Conservation (phyloP, 140 eudicot species). For the Ambrosia hybrid region DNA sequence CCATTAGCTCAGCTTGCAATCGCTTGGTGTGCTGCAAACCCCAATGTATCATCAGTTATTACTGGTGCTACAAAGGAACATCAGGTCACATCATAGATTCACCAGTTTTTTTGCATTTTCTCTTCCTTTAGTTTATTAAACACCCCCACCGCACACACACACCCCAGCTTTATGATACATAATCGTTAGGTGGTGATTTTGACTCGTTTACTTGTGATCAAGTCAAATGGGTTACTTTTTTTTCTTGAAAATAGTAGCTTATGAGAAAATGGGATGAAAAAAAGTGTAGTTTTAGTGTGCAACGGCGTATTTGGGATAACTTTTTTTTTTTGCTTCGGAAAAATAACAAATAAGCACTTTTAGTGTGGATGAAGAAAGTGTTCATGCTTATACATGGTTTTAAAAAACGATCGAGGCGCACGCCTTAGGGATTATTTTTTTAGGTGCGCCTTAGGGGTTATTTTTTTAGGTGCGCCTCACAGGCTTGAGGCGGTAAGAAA, state of each 20-base stretch:
- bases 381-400: too few relatives aligned
- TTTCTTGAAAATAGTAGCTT: not conserved
- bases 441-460: too few relatives aligned
- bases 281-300: too few relatives aligned
- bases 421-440: too few relatives aligned
- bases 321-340: too few relatives aligned
- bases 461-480: too few relatives aligned
- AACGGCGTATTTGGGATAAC: too few relatives aligned
- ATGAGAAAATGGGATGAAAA: too few relatives aligned
- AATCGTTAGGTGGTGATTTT: not conserved
- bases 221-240: not conserved
- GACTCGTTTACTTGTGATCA: not conserved
- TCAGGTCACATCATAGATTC: slow-evolving; percentile 57
- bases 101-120: not conserved
- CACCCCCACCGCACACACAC: not conserved
- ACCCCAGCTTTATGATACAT: not conserved
- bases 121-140: not conserved
- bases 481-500: too few relatives aligned
- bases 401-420: too few relatives aligned
- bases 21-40: slow-evolving; percentile 95
- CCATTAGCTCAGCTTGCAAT: slow-evolving; percentile 83
- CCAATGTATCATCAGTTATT: slow-evolving; percentile 83
- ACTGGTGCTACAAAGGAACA: slow-evolving; percentile 86
- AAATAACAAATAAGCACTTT: too few relatives aligned
- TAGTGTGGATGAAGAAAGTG: too few relatives aligned